These are phyloP conservation scores for Rhodocollybia butyracea DNA, from an alignment of 768 basidiomycete genomes.

Conservation along the genomic window DNA sequence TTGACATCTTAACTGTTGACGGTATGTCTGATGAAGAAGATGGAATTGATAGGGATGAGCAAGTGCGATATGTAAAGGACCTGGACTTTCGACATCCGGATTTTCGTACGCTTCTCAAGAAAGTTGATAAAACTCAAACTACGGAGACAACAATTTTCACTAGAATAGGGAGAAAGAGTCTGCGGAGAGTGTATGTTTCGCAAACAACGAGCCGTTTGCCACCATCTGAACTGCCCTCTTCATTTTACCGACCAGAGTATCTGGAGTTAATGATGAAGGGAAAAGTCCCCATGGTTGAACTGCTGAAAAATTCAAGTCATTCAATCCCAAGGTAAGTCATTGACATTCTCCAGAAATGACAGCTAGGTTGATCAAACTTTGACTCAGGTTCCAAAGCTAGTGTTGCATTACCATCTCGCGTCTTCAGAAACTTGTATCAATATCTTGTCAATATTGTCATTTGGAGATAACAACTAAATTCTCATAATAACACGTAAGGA, in stretches of 20 bases:
- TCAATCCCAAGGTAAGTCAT: no score
- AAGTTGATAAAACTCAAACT: background rate
- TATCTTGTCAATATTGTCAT: no score
- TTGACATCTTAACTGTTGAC: background rate
- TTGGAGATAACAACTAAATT: no score
- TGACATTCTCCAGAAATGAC: no score
- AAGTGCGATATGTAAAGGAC: background rate
- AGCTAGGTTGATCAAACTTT: no score
- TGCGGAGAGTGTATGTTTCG: background rate
- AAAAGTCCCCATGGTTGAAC: no score
- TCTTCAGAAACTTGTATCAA: no score
- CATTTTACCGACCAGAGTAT: background rate
- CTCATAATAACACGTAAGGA: no score
- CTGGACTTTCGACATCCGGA: slow-evolving; percentile 2
- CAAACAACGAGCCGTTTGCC: background rate
- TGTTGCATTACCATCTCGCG: no score
- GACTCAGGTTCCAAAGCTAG: no score
- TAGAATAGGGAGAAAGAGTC: background rate
- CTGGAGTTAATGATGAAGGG: no score
- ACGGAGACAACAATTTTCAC: background rate
- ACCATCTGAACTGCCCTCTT: background rate
- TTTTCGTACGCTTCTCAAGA: background rate
- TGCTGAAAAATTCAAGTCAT: no score
- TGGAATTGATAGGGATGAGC: background rate
- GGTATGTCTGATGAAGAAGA: background rate